Conservation (phyloP, 1,139 yeast species). For the Hansenula anomala region DNA sequence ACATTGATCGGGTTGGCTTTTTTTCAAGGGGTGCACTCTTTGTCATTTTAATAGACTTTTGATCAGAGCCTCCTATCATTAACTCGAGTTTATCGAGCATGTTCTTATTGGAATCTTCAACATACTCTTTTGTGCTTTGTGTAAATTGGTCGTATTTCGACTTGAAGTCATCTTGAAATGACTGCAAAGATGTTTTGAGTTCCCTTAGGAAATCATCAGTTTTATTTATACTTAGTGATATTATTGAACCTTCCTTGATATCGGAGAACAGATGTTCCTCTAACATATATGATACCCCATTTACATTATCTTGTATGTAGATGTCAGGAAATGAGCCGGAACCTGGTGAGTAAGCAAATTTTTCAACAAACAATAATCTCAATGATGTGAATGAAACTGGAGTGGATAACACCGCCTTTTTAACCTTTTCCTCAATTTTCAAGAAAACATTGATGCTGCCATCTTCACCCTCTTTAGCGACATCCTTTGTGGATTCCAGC, state of each 20-base stretch:
- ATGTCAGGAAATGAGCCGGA: slow-evolving; percentile 73
- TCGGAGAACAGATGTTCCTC: slow-evolving; percentile 66
- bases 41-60: too few relatives aligned
- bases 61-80: not conserved
- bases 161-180: slow-evolving; percentile 31
- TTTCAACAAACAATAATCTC: slow-evolving; percentile 75
- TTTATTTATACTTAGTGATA: slow-evolving; percentile 38
- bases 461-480: slow-evolving; percentile 3
- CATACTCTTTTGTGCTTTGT: slow-evolving; percentile 27
- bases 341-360: slow-evolving; percentile 80
- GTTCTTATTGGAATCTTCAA: slow-evolving; percentile 25
- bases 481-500: not conserved
- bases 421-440: slow-evolving; percentile 54
- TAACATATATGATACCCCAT: slow-evolving; percentile 68
- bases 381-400: slow-evolving; percentile 61
- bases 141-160: slow-evolving; percentile 26
- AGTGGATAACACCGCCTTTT: slow-evolving; percentile 48
- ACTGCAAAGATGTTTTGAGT: slow-evolving; percentile 24
- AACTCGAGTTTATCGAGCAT: slow-evolving; percentile 27
- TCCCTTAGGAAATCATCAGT: slow-evolving; percentile 10
- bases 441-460: slow-evolving; percentile 40
- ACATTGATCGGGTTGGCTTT: too few relatives aligned
- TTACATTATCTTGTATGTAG: slow-evolving; percentile 59
- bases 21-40: too few relatives aligned
- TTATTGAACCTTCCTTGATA: slow-evolving; percentile 53